Evolutionary conservation across 1,139 yeast genomes (phyloP).

Genomic region (Pichia sp.): DNA sequence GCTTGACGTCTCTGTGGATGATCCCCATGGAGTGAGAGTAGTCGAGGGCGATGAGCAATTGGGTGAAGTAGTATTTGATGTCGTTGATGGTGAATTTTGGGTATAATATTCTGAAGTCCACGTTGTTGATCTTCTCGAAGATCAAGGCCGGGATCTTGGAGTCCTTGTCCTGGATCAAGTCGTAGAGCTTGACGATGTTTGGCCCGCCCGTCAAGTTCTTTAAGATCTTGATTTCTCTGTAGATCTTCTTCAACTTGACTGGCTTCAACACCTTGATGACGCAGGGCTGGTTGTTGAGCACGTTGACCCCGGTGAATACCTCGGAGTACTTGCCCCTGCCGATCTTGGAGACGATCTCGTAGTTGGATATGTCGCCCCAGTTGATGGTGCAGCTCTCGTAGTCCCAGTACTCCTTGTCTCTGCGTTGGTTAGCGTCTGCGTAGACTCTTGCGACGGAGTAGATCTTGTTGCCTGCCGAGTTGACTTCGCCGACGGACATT

Average conservation of each 20-base stretch:
- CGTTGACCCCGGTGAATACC: constrained; percentile 81
- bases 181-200: constrained; percentile 76
- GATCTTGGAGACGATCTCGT: constrained; percentile 88
- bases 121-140: constrained; percentile 87
- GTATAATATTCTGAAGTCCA: constrained; percentile 86
- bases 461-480: constrained; percentile 25
- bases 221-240: constrained; percentile 89
- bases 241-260: constrained; percentile 93
- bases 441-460: constrained; percentile 85
- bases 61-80: constrained; percentile 85
- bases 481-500: constrained; percentile 6
- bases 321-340: constrained; percentile 98
- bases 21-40: constrained; percentile 97
- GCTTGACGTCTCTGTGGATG: constrained; percentile 98
- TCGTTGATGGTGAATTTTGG: constrained; percentile 87
- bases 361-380: constrained; percentile 70
- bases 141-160: constrained; percentile 93
- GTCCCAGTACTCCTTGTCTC: constrained; percentile 93
- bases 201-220: constrained; percentile 88
- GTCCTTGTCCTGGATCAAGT: constrained; percentile 86
- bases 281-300: constrained; percentile 51
- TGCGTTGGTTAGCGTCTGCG: constrained; percentile 75
- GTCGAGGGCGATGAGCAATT: constrained; percentile 86
- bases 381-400: constrained; percentile 59
- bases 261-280: constrained; percentile 97